Percentiles rank a stretch among this genome's conserved stretches.
These are phyloP conservation scores for Nannizziopsis barbatae DNA, from an alignment of 2,329 filamentous ascomycete genomes.

Conservation along the genomic window DNA sequence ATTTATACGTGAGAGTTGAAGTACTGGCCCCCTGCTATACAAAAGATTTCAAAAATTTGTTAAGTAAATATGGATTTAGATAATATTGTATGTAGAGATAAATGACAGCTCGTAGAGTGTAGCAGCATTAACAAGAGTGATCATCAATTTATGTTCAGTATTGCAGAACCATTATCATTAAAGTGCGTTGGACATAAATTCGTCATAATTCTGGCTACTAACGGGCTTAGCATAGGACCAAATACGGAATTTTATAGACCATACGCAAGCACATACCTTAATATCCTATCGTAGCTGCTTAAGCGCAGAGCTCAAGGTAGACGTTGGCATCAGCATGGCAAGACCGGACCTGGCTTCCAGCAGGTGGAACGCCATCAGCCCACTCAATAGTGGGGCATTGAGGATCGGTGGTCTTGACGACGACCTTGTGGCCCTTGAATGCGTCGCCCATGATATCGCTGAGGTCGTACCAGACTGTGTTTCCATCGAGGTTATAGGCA, in stretches of 20 bases:
- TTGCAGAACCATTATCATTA: too few species aligned
- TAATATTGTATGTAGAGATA: too few species aligned
- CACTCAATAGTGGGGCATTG: constrained; percentile 10
- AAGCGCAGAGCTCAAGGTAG: constrained; percentile 11
- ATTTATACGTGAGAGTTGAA: too few species aligned
- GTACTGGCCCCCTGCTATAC: too few species aligned
- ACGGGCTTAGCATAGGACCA: too few species aligned
- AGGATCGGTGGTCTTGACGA: constrained; percentile 7
- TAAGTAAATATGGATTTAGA: too few species aligned
- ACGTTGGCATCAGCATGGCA: constrained; percentile 11
- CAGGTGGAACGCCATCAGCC: constrained; percentile 11
- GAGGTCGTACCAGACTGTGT: constrained; percentile 33
- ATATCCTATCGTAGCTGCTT: neutral
- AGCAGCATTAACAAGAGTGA: too few species aligned
- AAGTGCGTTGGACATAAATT: neutral
- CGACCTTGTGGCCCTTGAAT: constrained; percentile 23
- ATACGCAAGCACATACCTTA: neutral
- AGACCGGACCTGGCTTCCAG: constrained; percentile 7
- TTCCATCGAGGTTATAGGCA: constrained; percentile 32
- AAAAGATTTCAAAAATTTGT: too few species aligned
- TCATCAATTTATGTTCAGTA: too few species aligned
- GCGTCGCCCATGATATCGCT: constrained; percentile 35
- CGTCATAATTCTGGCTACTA: neutral
- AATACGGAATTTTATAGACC: too few species aligned
- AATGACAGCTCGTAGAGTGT: too few species aligned